Base-by-base conservation (phyloP, 2,329 filamentous ascomycete species). In the Phyllosticta ampelicida region DNA sequence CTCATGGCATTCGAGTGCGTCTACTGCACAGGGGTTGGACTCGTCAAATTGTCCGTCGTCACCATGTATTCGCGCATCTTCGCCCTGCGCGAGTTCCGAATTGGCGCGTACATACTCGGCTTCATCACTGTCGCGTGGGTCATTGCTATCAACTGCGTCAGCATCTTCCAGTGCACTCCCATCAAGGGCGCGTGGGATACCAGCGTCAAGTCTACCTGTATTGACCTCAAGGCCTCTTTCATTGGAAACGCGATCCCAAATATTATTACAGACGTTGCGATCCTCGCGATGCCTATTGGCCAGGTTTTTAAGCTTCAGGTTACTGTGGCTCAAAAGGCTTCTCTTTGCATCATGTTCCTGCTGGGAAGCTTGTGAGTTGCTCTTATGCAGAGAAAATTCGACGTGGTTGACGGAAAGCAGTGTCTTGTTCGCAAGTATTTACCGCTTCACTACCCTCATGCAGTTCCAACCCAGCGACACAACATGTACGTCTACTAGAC, bases 61-160 rank as follows among this genome's bases (percentile, higher is more conserved):
- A 66, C 79, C 49, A 78, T 81, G 76, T 80, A 80, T 68, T 74
- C 73, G 63, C 77, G 77, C 63, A 78, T 81, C 61, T 81, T 81
- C 65, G 75, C 69, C 19, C 67, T 75, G 4, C 68, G 68, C 0
- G 71, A 70, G 59, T 76, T 80, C 60, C 73, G 74, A 62, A 73
- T 68, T 60, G 72, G 72, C 63, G 71, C 72, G 1, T 74, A 71
- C 63, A 63, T 67, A 2, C 69, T 80, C 5, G 75, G 72, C 9
- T 60, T 62, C 16, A 73, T 81, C 6, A 71, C 76, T 44, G 69
- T 79, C 59, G 66, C 67, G 20, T 81, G 79, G 77, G 73, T 74
- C 28, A 66, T 80, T 29, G 70, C 70, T 58, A 75, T 78, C 61
- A 76, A 75, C 9, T 77, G 77, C 55, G 69, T 79, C 48, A 77